Percentiles rank a stretch among this genome's conserved stretches.
Evolutionary conservation across 2,329 filamentous ascomycete species (phyloP).

Genomic region (Cladophialophora psammophila): DNA sequence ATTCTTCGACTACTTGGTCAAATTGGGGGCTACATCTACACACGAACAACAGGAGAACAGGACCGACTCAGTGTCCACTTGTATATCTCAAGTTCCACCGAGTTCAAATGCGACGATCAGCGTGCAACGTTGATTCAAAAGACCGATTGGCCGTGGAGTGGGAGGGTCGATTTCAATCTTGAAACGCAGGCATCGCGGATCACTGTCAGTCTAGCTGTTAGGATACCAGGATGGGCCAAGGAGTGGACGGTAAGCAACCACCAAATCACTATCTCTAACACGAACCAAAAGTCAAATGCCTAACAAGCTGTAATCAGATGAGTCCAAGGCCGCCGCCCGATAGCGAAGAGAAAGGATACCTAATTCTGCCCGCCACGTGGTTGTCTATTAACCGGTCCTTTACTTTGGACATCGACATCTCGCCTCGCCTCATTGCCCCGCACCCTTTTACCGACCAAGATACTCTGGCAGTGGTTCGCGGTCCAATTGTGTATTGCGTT

Average conservation of each 20-base stretch:
- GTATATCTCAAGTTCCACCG: constrained; percentile 57
- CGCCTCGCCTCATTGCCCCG: constrained; percentile 58
- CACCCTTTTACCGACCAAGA: constrained; percentile 65
- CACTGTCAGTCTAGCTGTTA: constrained; percentile 33
- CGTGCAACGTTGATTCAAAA: constrained; percentile 56
- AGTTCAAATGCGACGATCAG: constrained; percentile 50
- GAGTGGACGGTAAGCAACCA: constrained; percentile 42
- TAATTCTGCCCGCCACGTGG: constrained; percentile 55
- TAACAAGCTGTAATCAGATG: constrained; percentile 40
- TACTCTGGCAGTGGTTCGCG: constrained; percentile 62
- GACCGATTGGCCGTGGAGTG: constrained; percentile 66
- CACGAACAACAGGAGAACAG: constrained; percentile 18
- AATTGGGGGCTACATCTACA: constrained; percentile 65
- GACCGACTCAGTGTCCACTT: constrained; percentile 61
- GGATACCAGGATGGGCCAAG: constrained; percentile 63
- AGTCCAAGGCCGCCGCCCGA: constrained; percentile 46
- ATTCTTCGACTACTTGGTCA: constrained; percentile 63
- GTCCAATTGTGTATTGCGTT: constrained; percentile 67
- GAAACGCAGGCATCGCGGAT: background rate
- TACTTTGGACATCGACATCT: constrained; percentile 56
- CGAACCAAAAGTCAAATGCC: constrained; percentile 9
- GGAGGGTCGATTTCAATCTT: constrained; percentile 55
- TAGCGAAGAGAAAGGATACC: constrained; percentile 58
- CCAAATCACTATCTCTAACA: background rate
- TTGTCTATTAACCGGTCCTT: constrained; percentile 52